Base-by-base conservation (phyloP, 2,329 filamentous ascomycete genomes). In the Neofusicoccum ribis region DNA sequence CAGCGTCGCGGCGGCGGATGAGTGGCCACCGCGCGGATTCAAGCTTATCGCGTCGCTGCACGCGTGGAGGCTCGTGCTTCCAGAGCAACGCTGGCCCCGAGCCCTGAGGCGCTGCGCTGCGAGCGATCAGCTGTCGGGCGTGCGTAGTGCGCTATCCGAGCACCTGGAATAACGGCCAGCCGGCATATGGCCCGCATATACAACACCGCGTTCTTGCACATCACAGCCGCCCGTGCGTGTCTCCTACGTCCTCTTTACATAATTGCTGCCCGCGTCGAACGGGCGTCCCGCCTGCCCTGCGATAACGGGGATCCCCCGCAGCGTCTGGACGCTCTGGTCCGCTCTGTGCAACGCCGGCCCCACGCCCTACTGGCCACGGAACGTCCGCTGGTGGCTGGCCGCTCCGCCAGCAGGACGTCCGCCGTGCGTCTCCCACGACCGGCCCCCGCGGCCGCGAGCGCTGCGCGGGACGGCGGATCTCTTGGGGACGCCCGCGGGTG, bases 31-130 rank as follows among this genome's bases (percentile, higher is more conserved):
- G 56, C 56, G 43, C 56, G 43, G 56, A 60, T 60, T 60, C 56
- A 60, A 60, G 56, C 56, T 60, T 60, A 60, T 60, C 56, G 56
- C 43, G 41, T 60, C 43, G 56, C 56, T 60, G 56, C 56, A 60
- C 41, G 41, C 56, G 56, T 60, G 31, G 56, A 47, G 56, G 56
- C 56, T 60, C 56, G 56, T 60, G 56, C 56, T 60, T 41, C 17
- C 36, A 36, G 54, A 31, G 41, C 37, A 2, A 27, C 27, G 27
- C 49, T 49, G 17, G 11, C 17, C 23, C 49, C 12, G 49, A 36
- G 49, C 27, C 20, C 52, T 56, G 52, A 44, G 54, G 52, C 39
- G 39, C 54, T 31, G 27, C 27, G 52, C 54, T 43, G 54, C 39
- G 37, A 46, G 54, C 41, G 54, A 59, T 59, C 54, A 59, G 54